Conservation (phyloP, 257 asterid species). For the Fraxinus quadrangulata region DNA sequence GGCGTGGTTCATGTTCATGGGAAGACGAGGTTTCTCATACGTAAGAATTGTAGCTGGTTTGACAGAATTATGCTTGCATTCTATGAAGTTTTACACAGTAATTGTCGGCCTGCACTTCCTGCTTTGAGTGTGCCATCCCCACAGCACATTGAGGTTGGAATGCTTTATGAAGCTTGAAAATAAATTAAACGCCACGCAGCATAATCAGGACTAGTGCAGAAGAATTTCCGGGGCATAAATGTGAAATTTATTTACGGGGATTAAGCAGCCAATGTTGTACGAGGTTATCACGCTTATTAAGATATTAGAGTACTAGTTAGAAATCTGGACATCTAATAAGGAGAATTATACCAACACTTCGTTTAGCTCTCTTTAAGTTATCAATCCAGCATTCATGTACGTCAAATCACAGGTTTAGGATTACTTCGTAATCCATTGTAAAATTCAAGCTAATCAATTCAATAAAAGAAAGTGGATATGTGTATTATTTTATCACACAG, state of each 20-base stretch:
- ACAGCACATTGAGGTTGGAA: slow-evolving; percentile 42
- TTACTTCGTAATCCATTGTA: no score
- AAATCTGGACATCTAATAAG: neutral
- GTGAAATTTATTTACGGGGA: neutral
- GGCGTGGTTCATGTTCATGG: slow-evolving; percentile 45
- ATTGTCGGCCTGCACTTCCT: slow-evolving; percentile 43
- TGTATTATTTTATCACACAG: no score
- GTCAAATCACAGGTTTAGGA: no score
- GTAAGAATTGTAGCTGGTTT: slow-evolving; percentile 38
- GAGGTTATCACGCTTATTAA: no score
- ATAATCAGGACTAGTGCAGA: neutral
- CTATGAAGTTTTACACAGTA: slow-evolving; percentile 43
- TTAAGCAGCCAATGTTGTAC: neutral
- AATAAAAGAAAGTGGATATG: no score
- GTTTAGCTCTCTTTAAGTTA: no score
- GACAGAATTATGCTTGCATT: slow-evolving; percentile 46
- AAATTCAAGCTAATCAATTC: no score
- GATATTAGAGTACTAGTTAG: neutral
- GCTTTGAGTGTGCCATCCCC: slow-evolving; percentile 32
- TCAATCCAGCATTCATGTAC: no score
- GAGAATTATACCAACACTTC: neutral
- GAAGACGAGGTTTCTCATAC: slow-evolving; percentile 39
- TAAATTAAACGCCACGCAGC: neutral
- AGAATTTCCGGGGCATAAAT: neutral
- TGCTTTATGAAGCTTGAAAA: slow-evolving; percentile 40